phyloP scores from a whole-genome alignment of 140 eudicot species.

The Ambrosia hybrid region DNA sequence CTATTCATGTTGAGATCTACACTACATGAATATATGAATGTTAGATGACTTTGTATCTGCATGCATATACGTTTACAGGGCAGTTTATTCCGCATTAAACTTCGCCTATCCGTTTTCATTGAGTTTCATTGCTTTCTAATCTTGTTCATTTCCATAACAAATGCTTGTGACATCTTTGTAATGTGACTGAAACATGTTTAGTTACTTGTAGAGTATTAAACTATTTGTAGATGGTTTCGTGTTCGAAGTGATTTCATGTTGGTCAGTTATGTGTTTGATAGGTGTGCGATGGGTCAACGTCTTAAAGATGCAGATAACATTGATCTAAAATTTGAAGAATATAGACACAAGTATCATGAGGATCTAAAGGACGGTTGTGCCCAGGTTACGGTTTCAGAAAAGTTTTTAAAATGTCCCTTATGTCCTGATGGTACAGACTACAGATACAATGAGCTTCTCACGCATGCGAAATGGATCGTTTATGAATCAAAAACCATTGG shows the following conservation, averaged over 20 bases:
- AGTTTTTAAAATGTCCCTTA: slow-evolving; percentile 45
- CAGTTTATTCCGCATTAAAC: no score
- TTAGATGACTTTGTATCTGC: no score
- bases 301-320: not conserved
- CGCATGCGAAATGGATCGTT: slow-evolving; percentile 51
- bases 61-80: no score
- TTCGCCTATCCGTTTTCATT: no score
- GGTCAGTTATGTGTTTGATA: not conserved
- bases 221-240: not conserved
- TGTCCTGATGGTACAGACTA: slow-evolving; percentile 49
- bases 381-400: slow-evolving; percentile 39
- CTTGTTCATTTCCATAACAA: not conserved
- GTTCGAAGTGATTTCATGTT: not conserved
- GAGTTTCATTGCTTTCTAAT: no score
- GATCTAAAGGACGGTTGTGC: slow-evolving; percentile 45
- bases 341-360: slow-evolving; percentile 39
- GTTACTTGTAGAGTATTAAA: not conserved
- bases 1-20: no score
- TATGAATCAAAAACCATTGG: slow-evolving; percentile 49
- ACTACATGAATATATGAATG: no score
- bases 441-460: slow-evolving; percentile 34
- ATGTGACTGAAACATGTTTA: not conserved
- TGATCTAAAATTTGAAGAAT: slow-evolving; percentile 18
- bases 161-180: not conserved
- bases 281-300: not conserved